phyloP scores from a whole-genome alignment of 176 grass and related monocot species.

The Saccharum spontaneum region DNA sequence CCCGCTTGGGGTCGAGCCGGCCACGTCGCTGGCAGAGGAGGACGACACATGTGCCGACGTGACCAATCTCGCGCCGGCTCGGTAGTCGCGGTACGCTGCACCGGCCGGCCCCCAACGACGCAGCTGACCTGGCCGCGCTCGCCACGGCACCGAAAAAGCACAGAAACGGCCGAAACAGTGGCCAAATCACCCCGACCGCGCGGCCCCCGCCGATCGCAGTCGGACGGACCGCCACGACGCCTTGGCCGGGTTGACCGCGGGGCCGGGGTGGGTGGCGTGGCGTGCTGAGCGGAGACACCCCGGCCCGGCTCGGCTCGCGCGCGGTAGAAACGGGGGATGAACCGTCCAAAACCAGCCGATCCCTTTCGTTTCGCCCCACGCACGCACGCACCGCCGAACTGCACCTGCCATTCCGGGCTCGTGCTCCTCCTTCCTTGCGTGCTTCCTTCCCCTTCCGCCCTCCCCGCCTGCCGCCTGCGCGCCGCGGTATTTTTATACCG shows the following conservation, averaged over 20 bases:
- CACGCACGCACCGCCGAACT: background rate
- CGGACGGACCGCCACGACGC: conserved; percentile 29
- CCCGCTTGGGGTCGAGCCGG: background rate
- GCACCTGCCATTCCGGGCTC: background rate
- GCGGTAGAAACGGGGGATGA: background rate
- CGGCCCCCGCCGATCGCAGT: conserved; percentile 4
- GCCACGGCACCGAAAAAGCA: background rate
- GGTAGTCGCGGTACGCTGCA: background rate
- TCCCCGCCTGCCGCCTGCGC: background rate
- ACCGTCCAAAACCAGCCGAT: background rate
- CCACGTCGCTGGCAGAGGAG: background rate
- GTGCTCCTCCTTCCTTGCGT: conserved; percentile 42
- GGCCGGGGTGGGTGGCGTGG: background rate
- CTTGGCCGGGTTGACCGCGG: conserved; percentile 20
- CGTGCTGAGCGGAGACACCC: conserved; percentile 10
- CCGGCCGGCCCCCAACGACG: background rate
- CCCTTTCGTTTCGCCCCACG: conserved; percentile 24
- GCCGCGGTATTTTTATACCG: conserved; percentile 32
- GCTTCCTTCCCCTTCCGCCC: conserved; percentile 5
- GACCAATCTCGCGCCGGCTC: background rate
- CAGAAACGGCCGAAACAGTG: conserved; percentile 46
- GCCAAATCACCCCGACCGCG: background rate
- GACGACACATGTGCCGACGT: conserved; percentile 21
- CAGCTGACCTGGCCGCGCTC: background rate
- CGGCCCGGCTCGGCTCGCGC: background rate